Evolutionary conservation across 495 filamentous ascomycete genomes (phyloP).

Genomic region (Tuber melanosporum): DNA sequence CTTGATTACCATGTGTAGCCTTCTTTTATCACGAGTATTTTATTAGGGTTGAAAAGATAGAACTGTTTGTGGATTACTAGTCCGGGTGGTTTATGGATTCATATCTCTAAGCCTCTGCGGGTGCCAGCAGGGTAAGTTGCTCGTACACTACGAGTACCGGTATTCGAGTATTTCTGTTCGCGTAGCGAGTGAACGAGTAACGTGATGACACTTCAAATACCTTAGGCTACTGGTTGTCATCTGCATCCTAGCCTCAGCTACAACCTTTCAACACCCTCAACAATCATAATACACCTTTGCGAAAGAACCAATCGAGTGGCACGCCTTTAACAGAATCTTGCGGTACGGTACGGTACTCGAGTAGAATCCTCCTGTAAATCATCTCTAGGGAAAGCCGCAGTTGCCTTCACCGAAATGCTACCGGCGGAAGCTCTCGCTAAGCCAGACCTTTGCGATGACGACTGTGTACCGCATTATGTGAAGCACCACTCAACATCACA

Average conservation of each 20-base stretch:
- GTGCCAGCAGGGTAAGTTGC: background rate
- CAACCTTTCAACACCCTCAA: background rate
- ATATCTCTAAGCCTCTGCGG: background rate
- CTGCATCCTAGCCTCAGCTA: background rate
- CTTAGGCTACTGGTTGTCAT: background rate
- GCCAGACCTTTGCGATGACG: slow-evolving; percentile 33
- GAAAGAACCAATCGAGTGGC: background rate
- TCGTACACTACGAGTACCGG: background rate
- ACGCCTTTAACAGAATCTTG: background rate
- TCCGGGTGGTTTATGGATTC: background rate
- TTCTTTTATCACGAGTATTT: background rate
- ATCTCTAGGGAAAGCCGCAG: background rate
- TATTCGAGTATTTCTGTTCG: background rate
- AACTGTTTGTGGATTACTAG: background rate
- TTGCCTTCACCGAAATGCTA: background rate
- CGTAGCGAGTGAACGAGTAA: background rate
- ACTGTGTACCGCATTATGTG: slow-evolving; percentile 30
- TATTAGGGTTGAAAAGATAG: background rate
- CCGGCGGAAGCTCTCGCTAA: background rate
- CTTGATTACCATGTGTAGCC: background rate
- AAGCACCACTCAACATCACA: slow-evolving; percentile 25
- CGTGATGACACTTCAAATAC: background rate
- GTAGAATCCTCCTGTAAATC: background rate
- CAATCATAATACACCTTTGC: background rate
- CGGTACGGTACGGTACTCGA: background rate